Percentiles rank a stretch among this genome's conserved stretches.
Conservation (phyloP, 176 grass and related monocot genomes). For the Eleusine indica region DNA sequence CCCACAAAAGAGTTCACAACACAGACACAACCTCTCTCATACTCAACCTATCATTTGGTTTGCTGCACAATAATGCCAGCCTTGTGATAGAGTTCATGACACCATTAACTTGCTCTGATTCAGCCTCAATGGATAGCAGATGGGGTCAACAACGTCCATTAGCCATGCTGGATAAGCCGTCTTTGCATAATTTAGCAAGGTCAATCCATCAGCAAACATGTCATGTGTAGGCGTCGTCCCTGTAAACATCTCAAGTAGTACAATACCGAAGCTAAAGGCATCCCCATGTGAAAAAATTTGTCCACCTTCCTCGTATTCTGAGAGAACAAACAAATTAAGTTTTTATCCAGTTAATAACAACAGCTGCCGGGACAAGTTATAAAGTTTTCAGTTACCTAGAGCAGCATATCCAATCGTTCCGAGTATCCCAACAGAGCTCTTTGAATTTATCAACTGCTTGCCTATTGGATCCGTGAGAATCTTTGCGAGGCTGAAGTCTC, state of each 20-base stretch:
- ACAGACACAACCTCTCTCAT: constrained; percentile 10
- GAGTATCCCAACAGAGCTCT: constrained; percentile 27
- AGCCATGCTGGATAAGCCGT: constrained; percentile 12
- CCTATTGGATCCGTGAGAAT: constrained; percentile 20
- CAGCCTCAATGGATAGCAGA: not conserved
- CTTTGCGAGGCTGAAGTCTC: constrained; percentile 53
- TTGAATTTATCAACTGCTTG: constrained; percentile 30
- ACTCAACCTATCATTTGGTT: constrained; percentile 6
- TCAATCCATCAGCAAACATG: constrained; percentile 36
- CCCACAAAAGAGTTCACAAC: too few species aligned
- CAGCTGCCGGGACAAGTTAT: too few species aligned
- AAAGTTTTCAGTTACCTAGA: constrained; percentile 42
- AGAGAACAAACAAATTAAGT: not conserved
- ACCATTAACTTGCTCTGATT: not conserved
- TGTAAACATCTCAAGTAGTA: constrained; percentile 55
- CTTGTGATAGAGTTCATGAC: constrained; percentile 7
- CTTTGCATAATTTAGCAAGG: constrained; percentile 28
- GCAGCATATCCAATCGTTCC: constrained; percentile 60
- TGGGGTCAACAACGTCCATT: constrained; percentile 27
- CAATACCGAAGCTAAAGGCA: constrained; percentile 55
- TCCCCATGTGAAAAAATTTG: constrained; percentile 32
- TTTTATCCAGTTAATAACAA: not conserved
- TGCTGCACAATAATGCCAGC: constrained; percentile 30
- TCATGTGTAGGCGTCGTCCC: constrained; percentile 46
- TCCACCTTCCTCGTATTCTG: constrained; percentile 37